These are phyloP conservation scores for Plasmodium ovale DNA, from an alignment of 169 alveolate species.

Conservation along the genomic window DNA sequence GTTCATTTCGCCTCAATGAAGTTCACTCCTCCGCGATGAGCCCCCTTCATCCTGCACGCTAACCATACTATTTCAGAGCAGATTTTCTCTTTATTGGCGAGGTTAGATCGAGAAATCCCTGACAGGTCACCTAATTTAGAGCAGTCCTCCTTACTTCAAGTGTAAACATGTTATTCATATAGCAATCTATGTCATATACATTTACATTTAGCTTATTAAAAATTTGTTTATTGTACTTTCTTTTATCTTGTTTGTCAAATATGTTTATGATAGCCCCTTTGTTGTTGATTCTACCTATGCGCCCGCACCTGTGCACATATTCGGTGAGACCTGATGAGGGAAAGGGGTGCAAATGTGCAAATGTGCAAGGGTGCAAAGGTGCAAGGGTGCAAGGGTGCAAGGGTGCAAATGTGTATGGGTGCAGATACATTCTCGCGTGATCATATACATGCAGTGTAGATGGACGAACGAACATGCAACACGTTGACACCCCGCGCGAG, in stretches of 20 bases:
- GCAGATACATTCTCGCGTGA: not conserved
- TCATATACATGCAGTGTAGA: not conserved
- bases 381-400: not conserved
- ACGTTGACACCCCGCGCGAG: too few relatives aligned
- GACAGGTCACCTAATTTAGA: too few relatives aligned
- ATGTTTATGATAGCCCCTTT: slow-evolving; percentile 63
- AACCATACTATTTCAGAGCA: too few relatives aligned
- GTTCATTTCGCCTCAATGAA: too few relatives aligned
- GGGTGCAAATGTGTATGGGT: not conserved
- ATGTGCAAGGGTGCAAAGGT: not conserved
- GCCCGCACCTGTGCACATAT: slow-evolving; percentile 67
- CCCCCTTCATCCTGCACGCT: too few relatives aligned
- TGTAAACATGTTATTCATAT: slow-evolving; percentile 63
- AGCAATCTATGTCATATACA: slow-evolving; percentile 48
- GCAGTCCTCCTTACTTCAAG: slow-evolving; percentile 4
- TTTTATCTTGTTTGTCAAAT: slow-evolving; percentile 27
- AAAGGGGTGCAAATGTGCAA: not conserved
- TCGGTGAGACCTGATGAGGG: slow-evolving; percentile 25
- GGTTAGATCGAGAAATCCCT: too few relatives aligned
- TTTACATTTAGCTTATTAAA: slow-evolving; percentile 36
- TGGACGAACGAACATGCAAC: too few relatives aligned
- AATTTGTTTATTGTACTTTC: slow-evolving; percentile 23
- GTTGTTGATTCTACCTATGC: slow-evolving; percentile 73
- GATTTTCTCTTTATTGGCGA: too few relatives aligned
- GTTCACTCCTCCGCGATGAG: too few relatives aligned